These are phyloP conservation scores for Clavispora asparagi DNA, from an alignment of 805 yeast species.

Conservation along the genomic window DNA sequence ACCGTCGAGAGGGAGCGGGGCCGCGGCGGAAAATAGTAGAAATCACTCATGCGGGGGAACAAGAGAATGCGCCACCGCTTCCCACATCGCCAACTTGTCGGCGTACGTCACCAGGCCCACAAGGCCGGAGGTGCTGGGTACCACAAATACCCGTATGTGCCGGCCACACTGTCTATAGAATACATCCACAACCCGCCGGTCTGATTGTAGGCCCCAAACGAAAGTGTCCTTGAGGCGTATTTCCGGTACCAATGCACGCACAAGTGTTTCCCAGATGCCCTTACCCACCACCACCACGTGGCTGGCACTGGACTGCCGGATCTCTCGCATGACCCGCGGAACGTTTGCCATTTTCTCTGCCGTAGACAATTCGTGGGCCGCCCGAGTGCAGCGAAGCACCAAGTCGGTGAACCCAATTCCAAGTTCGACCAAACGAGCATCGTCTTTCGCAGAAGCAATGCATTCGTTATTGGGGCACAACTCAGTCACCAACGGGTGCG, in stretches of 20 bases:
- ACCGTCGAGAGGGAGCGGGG: too few species aligned
- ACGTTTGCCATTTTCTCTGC: conserved; percentile 54
- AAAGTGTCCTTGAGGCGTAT: conserved; percentile 30
- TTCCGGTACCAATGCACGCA: conserved; percentile 27
- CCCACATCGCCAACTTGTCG: conserved; percentile 48
- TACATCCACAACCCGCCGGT: neutral
- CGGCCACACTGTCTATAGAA: conserved; percentile 11
- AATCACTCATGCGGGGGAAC: neutral
- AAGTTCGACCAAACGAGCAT: conserved; percentile 38
- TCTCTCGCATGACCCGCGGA: conserved; percentile 43
- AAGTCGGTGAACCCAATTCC: conserved; percentile 69
- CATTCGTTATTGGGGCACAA: conserved; percentile 2
- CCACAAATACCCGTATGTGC: conserved; percentile 43
- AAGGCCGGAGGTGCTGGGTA: conserved; percentile 71
- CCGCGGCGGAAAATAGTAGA: too few species aligned
- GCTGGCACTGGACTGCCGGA: conserved; percentile 34
- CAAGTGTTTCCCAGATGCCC: conserved; percentile 66
- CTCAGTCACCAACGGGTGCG: conserved; percentile 2
- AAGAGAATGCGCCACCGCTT: conserved; percentile 23
- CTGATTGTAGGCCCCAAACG: conserved; percentile 46
- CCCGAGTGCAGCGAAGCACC: conserved; percentile 57
- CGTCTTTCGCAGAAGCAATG: conserved; percentile 28
- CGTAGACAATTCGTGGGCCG: conserved; percentile 48
- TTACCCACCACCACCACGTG: conserved; percentile 62
- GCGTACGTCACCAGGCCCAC: conserved; percentile 46